Base-by-base conservation (phyloP, 768 basidiomycete genomes). In the Tulasnella sp. region DNA sequence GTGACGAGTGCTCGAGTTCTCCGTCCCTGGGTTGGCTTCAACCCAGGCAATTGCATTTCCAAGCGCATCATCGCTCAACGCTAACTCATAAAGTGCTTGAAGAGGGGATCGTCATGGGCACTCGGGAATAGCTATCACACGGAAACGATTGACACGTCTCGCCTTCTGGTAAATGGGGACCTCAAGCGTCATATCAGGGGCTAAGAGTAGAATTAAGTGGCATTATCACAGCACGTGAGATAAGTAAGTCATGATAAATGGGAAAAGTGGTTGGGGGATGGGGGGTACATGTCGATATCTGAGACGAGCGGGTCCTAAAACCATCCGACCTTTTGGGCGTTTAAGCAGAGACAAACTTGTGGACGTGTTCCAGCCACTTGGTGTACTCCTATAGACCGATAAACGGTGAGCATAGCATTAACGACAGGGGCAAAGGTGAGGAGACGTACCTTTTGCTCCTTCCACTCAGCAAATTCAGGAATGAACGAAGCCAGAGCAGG, bases 401-500 rank as follows among this genome's bases (percentile, higher is more conserved):
- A 14, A 75, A 42, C 14, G 1, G 27, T 31, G 10, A 44, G 44
- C 19, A 46, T 18, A 1, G 7, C 39, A 21, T 81, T 34, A 46
- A 71, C 42, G 34, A 75, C 78, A 48, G 9, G 77, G 80, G 16
- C 19, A 42, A n/a, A n/a, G n/a, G 62, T 75, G 24, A 31, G 24
- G 24, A 73, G 24, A 85, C 89, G 46, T 44, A 96, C 96, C 90
- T 92, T 92, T 87, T 99, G 97, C 84, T 99, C 97, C 89, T 98
- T 98, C 87, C 88, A 87, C 83, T 94, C 92, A 19, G 93, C 92
- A 84, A 95, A 95, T 81, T 96, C 93, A 24, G 94, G 93, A 80
- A 99, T 91, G 88, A 98, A 97, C 82, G 91, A 84, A 0, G 96
- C 97, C 68, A 97, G 87, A 48, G 84, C 86, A 83, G 94, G 93